Conservation (phyloP, 225 moss, liverwort and hornwort species). For the Thuidium tamariscinum region DNA sequence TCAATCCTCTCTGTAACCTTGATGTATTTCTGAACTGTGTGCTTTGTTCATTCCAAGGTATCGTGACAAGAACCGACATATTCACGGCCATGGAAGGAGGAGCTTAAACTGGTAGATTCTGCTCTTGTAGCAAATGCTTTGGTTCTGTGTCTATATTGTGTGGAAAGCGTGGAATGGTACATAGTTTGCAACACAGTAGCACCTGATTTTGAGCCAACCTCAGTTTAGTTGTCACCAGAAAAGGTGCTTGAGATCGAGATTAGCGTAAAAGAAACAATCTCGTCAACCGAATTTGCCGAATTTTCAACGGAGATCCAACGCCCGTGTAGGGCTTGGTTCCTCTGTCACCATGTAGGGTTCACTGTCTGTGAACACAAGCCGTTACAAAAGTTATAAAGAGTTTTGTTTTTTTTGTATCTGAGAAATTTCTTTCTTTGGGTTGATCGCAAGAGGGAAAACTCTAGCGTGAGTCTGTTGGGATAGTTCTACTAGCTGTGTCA, state of each 20-base stretch:
- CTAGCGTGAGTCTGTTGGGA: not conserved
- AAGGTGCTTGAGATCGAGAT: not conserved
- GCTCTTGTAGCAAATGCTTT: not conserved
- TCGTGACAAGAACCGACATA: slow-evolving; percentile 86
- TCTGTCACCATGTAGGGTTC: not conserved
- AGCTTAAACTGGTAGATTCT: not conserved
- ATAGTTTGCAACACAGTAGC: not conserved
- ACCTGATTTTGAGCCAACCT: not conserved
- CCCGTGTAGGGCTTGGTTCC: not conserved
- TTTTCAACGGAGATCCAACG: not conserved
- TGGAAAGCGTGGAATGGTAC: not conserved
- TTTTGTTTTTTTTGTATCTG: not conserved
- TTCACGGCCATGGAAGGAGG: slow-evolving; percentile 60
- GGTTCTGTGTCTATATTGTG: not conserved
- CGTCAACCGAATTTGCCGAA: slow-evolving; percentile 24
- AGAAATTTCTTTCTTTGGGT: not conserved
- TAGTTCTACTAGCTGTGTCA: no score
- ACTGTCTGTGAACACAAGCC: not conserved
- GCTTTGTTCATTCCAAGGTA: slow-evolving; percentile 32
- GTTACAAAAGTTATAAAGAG: not conserved
- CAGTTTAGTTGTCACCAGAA: not conserved
- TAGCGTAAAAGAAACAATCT: not conserved
- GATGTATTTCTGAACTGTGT: not conserved
- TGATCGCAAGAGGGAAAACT: no score
- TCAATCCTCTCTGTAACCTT: not conserved